Evolutionary conservation across 1,139 yeast species (phyloP).

Genomic region (Suhomyces choctaworum): DNA sequence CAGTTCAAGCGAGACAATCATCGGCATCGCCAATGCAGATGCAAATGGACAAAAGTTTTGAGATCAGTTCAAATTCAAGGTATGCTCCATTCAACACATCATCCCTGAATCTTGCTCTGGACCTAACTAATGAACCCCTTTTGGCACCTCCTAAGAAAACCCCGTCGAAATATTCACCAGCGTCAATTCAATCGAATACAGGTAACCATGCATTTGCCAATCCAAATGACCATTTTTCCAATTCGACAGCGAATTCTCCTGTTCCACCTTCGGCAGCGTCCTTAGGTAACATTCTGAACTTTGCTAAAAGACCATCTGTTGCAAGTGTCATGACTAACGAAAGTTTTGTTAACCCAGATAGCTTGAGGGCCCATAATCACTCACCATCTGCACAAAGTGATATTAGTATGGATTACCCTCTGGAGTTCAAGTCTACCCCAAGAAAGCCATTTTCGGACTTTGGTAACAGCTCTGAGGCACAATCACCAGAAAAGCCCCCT

Average conservation of each 20-base stretch:
- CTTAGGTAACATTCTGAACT: constrained; percentile 8
- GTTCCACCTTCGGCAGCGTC: constrained; percentile 16
- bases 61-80: constrained; percentile 17
- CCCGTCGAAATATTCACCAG: constrained; percentile 15
- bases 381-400: constrained; percentile 38
- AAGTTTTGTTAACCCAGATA: constrained; percentile 19
- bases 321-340: constrained; percentile 29
- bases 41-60: constrained; percentile 5
- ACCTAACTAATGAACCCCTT: constrained; percentile 13
- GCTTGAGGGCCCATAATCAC: constrained; percentile 21
- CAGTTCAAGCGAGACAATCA: constrained; percentile 5
- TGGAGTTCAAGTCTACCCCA: constrained; percentile 27
- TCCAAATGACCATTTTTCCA: constrained; percentile 20
- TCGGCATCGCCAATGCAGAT: constrained; percentile 9
- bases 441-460: constrained; percentile 12
- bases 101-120: constrained; percentile 22
- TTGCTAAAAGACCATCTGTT: constrained; percentile 25
- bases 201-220: constrained; percentile 11
- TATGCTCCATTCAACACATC: constrained; percentile 33
- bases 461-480: constrained; percentile 1
- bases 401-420: constrained; percentile 33
- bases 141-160: constrained; percentile 16
- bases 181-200: constrained; percentile 14
- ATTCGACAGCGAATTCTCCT: constrained; percentile 14
- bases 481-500: constrained; percentile 10